phyloP scores from a whole-genome alignment of 768 basidiomycete genomes.

The Scleroderma citrinum region DNA sequence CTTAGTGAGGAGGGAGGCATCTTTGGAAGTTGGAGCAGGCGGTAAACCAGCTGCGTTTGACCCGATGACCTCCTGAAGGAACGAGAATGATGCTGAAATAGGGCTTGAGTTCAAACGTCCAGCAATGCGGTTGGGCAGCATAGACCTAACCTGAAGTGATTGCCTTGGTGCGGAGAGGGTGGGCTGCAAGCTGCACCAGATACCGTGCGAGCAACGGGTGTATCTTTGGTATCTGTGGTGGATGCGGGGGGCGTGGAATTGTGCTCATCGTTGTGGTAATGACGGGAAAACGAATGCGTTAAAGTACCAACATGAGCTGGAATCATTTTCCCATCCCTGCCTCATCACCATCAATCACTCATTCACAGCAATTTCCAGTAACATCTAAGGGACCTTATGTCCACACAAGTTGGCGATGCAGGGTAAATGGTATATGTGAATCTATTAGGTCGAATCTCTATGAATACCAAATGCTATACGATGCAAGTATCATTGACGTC shows the following conservation, averaged over 20 bases:
- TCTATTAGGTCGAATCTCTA: slow-evolving; percentile 13
- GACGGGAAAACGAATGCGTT: background rate
- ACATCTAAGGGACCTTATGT: no score
- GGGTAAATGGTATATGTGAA: background rate
- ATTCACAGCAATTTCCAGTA: no score
- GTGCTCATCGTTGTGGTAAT: slow-evolving; percentile 35
- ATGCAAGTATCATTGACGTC: slow-evolving; percentile 17
- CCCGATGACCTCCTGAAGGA: slow-evolving; percentile 78
- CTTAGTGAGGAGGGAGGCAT: slow-evolving; percentile 49
- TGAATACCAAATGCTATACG: slow-evolving; percentile 4
- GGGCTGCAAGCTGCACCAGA: slow-evolving; percentile 54
- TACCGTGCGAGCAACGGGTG: slow-evolving; percentile 62
- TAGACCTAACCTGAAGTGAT: slow-evolving; percentile 55
- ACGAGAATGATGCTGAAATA: slow-evolving; percentile 44
- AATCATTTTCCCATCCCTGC: background rate
- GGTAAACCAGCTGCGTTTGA: slow-evolving; percentile 64
- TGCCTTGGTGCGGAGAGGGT: slow-evolving; percentile 79
- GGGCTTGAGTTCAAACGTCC: background rate
- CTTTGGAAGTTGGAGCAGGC: slow-evolving; percentile 40
- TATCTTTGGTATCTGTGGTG: slow-evolving; percentile 18
- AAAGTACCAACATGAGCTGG: no score
- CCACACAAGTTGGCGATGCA: background rate
- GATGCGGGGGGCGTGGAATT: slow-evolving; percentile 8
- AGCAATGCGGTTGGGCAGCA: background rate
- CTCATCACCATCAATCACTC: background rate